Conservation (phyloP, 257 asterid species). For the Knoxia roxburghii region DNA sequence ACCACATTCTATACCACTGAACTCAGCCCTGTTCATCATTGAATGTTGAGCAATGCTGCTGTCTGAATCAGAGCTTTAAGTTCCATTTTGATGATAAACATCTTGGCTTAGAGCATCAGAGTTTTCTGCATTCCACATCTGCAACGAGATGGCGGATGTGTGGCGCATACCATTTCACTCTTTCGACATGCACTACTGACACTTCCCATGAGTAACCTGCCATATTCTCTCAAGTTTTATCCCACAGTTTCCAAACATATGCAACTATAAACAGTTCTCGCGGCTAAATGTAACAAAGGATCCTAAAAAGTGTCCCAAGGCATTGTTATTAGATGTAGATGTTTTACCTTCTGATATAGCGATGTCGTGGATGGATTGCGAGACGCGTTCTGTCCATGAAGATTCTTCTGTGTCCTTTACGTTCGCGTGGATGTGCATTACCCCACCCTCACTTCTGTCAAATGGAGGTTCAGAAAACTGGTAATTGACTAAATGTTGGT, state of each 20-base stretch:
- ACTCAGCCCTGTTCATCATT: no score
- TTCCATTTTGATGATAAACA: background rate
- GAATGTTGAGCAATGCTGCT: no score
- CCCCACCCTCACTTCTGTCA: constrained; percentile 77
- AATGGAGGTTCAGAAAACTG: background rate
- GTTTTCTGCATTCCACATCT: constrained; percentile 57
- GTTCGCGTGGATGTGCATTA: constrained; percentile 74
- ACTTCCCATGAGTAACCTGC: constrained; percentile 78
- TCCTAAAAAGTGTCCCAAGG: background rate
- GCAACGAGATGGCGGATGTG: constrained; percentile 84
- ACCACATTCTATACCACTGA: no score
- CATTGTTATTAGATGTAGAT: background rate
- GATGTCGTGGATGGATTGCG: constrained; percentile 48
- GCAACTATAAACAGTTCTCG: background rate
- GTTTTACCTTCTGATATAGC: constrained; percentile 56
- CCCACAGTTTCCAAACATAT: background rate
- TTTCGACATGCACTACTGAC: constrained; percentile 59
- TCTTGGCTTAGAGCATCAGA: background rate
- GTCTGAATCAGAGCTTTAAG: no score
- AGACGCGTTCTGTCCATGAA: constrained; percentile 51
- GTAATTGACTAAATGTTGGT: background rate
- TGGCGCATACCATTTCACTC: constrained; percentile 98
- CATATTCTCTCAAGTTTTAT: constrained; percentile 7
- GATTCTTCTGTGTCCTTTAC: constrained; percentile 80
- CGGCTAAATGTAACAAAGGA: background rate